phyloP scores from a whole-genome alignment of 345 rosid species.

The Eucalyptus erythrocorys region DNA sequence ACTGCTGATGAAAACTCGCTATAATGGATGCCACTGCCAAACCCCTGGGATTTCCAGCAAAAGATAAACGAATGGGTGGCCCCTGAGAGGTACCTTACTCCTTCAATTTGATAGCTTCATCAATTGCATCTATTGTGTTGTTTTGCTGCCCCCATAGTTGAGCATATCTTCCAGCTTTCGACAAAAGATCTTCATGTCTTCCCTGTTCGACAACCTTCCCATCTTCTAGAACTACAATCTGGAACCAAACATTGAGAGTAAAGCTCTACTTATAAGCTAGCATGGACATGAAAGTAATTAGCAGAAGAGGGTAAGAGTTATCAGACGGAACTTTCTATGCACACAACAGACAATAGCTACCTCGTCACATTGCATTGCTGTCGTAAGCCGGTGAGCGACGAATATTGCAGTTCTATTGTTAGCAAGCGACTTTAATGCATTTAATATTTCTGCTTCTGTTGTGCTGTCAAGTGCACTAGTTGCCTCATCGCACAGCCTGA shows the following conservation, averaged over 20 bases:
- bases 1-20: background rate
- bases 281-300: background rate
- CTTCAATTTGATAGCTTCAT: slow-evolving; percentile 37
- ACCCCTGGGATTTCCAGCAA: background rate
- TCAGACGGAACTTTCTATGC: background rate
- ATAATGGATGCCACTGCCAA: background rate
- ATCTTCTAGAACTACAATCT: slow-evolving; percentile 89
- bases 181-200: slow-evolving; percentile 69
- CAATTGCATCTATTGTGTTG: slow-evolving; percentile 45
- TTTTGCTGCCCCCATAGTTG: slow-evolving; percentile 96
- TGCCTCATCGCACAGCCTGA: slow-evolving; percentile 97
- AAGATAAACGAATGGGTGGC: background rate
- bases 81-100: background rate
- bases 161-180: slow-evolving; percentile 82
- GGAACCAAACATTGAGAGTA: background rate
- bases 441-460: slow-evolving; percentile 91
- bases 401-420: slow-evolving; percentile 82
- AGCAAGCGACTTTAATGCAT: slow-evolving; percentile 78
- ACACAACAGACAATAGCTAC: slow-evolving; percentile 7
- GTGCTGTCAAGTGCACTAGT: slow-evolving; percentile 99
- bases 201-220: slow-evolving; percentile 97
- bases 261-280: background rate
- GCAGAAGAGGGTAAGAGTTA: background rate
- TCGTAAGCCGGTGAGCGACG: slow-evolving; percentile 95
- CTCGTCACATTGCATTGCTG: slow-evolving; percentile 99